Evolutionary conservation across 2,329 filamentous ascomycete species (phyloP).

Genomic region (Fusarium haematococcum): DNA sequence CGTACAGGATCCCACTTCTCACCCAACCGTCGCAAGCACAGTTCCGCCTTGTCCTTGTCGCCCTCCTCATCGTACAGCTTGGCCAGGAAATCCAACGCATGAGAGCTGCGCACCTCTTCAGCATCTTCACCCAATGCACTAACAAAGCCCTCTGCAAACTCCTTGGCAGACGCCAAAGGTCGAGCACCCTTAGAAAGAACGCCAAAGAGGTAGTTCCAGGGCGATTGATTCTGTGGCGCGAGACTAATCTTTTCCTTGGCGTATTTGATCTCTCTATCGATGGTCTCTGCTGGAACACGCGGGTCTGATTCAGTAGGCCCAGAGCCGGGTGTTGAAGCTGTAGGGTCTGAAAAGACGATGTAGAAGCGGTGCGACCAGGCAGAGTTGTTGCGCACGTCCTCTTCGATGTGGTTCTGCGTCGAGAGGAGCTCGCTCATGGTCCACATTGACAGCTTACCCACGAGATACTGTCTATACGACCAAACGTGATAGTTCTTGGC

Average conservation of each 20-base stretch:
- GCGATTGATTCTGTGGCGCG: conserved; percentile 92
- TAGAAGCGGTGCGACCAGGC: conserved; percentile 99
- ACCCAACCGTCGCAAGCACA: conserved; percentile 79
- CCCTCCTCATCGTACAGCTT: conserved; percentile 72
- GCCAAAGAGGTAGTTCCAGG: conserved; percentile 92
- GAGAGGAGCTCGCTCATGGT: conserved; percentile 77
- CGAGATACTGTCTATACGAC: conserved; percentile 86
- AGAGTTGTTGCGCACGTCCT: conserved; percentile 94
- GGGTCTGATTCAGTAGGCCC: conserved; percentile 65
- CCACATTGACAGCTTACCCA: conserved; percentile 75
- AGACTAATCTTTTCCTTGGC: conserved; percentile 78
- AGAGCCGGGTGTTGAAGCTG: conserved; percentile 57
- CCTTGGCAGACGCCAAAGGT: conserved; percentile 57
- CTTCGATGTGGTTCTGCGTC: conserved; percentile 77
- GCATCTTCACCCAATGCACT: conserved; percentile 58
- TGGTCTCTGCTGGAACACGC: conserved; percentile 68
- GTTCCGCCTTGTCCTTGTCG: conserved; percentile 70
- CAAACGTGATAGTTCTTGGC: conserved; percentile 99
- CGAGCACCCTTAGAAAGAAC: conserved; percentile 76
- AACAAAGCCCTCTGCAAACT: conserved; percentile 65
- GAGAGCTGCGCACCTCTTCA: conserved; percentile 70
- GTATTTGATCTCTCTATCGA: conserved; percentile 82
- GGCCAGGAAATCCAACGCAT: conserved; percentile 78
- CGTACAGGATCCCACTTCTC: conserved; percentile 92
- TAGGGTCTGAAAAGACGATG: conserved; percentile 79